A percentile compares a stretch with the other conserved stretches of the same genome.
Evolutionary conservation across 345 rosid species (phyloP).

Genomic region (Bruguiera parviflora): DNA sequence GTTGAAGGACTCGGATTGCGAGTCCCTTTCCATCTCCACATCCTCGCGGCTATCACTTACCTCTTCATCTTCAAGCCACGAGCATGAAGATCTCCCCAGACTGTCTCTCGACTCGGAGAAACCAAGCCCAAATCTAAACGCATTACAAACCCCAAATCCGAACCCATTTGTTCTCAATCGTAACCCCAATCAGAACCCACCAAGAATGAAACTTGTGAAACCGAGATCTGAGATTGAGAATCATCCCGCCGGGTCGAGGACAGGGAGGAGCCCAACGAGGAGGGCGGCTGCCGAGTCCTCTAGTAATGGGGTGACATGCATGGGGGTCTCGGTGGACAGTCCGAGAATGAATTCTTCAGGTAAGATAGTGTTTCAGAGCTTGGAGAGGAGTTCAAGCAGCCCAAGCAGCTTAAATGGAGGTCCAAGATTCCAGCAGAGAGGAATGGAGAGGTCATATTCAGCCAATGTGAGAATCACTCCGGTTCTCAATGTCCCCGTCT

Average conservation of each 20-base stretch:
- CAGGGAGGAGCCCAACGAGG: constrained; percentile 60
- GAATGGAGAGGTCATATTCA: constrained; percentile 88
- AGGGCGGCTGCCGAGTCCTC: constrained; percentile 17
- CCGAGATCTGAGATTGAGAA: constrained; percentile 36
- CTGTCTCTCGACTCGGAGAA: constrained; percentile 81
- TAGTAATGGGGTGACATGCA: constrained; percentile 35
- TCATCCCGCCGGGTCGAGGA: constrained; percentile 24
- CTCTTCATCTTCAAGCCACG: constrained; percentile 84
- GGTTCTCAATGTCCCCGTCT: constrained; percentile 36
- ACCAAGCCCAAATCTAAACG: constrained; percentile 10
- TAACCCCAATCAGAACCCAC: constrained; percentile 39
- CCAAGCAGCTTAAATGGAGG: constrained; percentile 95
- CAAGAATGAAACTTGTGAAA: constrained; percentile 64
- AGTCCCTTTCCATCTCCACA: constrained; percentile 56
- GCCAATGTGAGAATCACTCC: constrained; percentile 54
- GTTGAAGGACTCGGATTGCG: constrained; percentile 59
- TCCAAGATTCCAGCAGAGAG: constrained; percentile 66
- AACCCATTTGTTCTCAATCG: constrained; percentile 54
- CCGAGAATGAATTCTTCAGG: constrained; percentile 95
- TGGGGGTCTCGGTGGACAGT: constrained; percentile 78
- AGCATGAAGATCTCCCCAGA: constrained; percentile 77
- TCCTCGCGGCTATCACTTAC: constrained; percentile 82
- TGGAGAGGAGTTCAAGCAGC: constrained; percentile 95
- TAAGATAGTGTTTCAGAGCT: constrained; percentile 80
- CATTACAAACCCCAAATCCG: constrained; percentile 23